Conservation (phyloP, 2,329 filamentous ascomycete species). For the Fusarium piperis region DNA sequence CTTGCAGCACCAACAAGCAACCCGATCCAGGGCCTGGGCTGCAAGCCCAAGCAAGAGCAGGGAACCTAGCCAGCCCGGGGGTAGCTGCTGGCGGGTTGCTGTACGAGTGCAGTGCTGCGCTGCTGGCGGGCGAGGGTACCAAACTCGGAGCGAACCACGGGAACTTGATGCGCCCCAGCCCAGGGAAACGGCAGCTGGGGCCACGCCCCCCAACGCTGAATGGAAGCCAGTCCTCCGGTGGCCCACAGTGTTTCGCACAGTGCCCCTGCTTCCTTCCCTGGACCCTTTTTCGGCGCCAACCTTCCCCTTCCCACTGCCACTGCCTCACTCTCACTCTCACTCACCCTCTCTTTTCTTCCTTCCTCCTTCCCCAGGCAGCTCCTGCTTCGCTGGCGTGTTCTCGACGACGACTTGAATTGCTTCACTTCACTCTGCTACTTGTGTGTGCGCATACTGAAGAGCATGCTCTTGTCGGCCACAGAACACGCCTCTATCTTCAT, state of each 20-base stretch:
- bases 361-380: conserved; percentile 38
- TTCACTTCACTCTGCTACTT: conserved; percentile 38
- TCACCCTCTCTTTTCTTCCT: conserved; percentile 32
- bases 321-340: conserved; percentile 24
- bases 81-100: background rate
- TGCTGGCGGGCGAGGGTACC: conserved; percentile 5
- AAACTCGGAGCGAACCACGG: conserved; percentile 24
- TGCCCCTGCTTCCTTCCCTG: conserved; percentile 22
- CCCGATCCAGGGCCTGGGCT: background rate
- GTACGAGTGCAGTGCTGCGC: conserved; percentile 5
- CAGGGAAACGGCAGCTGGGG: conserved; percentile 33
- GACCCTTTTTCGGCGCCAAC: conserved; percentile 35
- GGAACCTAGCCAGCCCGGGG: background rate
- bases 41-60: background rate
- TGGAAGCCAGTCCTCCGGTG: background rate
- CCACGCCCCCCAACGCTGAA: conserved; percentile 24
- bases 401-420: conserved; percentile 44
- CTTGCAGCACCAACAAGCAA: background rate
- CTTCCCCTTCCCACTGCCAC: conserved; percentile 34
- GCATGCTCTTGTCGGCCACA: conserved; percentile 43
- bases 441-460: conserved; percentile 29
- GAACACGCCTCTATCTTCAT: conserved; percentile 38
- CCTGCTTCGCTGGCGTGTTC: conserved; percentile 41
- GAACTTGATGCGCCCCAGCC: conserved; percentile 29
- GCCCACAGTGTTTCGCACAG: conserved; percentile 22